These are phyloP conservation scores for Naganishia randhawae DNA, from an alignment of 768 basidiomycete species.

Conservation along the genomic window DNA sequence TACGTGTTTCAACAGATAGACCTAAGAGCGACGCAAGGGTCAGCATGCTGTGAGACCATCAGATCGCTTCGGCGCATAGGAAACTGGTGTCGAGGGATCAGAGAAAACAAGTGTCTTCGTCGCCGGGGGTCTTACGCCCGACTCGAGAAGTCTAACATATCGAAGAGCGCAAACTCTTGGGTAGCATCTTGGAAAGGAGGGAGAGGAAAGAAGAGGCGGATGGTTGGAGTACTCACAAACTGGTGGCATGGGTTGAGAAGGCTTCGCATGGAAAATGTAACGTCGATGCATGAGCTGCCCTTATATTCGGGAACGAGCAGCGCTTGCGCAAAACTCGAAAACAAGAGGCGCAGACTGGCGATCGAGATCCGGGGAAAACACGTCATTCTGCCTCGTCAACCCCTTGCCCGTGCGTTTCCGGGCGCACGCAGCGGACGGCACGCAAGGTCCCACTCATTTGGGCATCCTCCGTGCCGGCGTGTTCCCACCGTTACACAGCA, in stretches of 20 bases:
- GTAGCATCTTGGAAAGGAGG: conserved; percentile 2
- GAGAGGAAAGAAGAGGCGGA: background rate
- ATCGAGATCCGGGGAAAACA: background rate
- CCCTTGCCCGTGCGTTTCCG: background rate
- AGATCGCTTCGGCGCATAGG: background rate
- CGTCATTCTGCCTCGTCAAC: background rate
- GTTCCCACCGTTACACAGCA: no score
- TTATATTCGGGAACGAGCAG: background rate
- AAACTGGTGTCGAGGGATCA: conserved; percentile 1
- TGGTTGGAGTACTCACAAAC: background rate
- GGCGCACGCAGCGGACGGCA: background rate
- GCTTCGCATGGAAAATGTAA: background rate
- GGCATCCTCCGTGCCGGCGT: background rate
- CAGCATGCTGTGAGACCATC: background rate
- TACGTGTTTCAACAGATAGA: background rate
- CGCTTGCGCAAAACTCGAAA: background rate
- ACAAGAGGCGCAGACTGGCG: background rate
- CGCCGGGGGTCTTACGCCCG: conserved; percentile 19
- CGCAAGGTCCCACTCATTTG: background rate
- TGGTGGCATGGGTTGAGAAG: background rate
- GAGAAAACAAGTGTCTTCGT: conserved; percentile 14
- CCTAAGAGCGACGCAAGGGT: background rate
- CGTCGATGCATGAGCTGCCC: background rate
- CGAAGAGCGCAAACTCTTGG: conserved; percentile 23
- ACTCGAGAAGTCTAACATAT: conserved; percentile 25